Evolutionary conservation across 179 eudicot genomes (phyloP), one percentile per base, ranked within the genome.

Genomic region (Drosera spatulata): DNA sequence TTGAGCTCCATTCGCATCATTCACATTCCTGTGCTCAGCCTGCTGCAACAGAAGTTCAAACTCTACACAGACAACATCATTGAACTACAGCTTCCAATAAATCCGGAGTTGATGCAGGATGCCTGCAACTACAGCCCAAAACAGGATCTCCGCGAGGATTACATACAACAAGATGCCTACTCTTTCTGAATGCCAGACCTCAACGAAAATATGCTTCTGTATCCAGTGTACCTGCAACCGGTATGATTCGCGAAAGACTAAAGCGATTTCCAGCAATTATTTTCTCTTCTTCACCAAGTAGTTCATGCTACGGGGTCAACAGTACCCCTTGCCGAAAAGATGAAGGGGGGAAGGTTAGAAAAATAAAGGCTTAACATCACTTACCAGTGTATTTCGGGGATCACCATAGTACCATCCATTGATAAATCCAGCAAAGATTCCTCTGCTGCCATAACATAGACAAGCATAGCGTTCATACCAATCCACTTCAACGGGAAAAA

Each of bases 401-500:
- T 80, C 72, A 5, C 78, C 79, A 39, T 82, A 90, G 72, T 86
- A 90, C 97, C 97, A 90, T 44, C 97, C 97, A 45, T 90, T 87
- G 12, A 89, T 62, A 47, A 89, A 89, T 67, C 81, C 97, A 15
- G 88, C 84, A 10, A 86, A 82, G 56, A 89, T 86, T 10, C 87
- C 64, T 64, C 87, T 64, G 97, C 97, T 43, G 97, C 97, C 91
- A 89, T 77, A 56, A 84, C 97, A 71, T 77, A 89, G 47, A 90
- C 95, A 40, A 87, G 81, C 97, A 87, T 90, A 22, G 97, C 97
- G 65, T 90, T 90, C 97, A 87, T 90, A 61, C 97, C 97, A 69
- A 90, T 87, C 97, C 95, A 90, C 73, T 87, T 85, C 49, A 87
- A 71, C 6, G 91, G 91, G 38, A 87, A 66, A 72, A 90, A 90